phyloP scores from a whole-genome alignment of 148 eudicot species.

The Arctostaphylos glauca region DNA sequence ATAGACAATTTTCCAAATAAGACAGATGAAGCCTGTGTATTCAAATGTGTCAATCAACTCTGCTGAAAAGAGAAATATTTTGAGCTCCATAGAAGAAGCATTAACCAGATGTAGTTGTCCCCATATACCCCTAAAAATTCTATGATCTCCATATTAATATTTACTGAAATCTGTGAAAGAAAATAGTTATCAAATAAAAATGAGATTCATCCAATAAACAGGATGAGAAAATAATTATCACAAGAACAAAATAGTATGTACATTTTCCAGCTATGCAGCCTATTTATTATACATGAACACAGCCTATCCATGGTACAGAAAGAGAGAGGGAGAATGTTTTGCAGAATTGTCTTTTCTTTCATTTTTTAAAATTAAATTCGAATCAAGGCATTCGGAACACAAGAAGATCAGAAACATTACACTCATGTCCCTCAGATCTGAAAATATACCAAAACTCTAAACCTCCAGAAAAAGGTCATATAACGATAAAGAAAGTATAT shows the following conservation, averaged over 20 bases:
- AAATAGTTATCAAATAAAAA: background rate
- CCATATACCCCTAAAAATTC: background rate
- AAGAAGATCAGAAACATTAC: background rate
- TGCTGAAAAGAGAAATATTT: background rate
- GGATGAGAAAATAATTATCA: background rate
- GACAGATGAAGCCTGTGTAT: background rate
- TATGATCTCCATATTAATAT: background rate
- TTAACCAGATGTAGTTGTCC: background rate
- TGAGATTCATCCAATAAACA: background rate
- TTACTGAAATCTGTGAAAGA: too few species aligned
- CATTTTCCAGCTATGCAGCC: background rate
- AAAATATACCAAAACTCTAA: constrained; percentile 5
- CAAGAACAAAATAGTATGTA: background rate
- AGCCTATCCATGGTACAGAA: background rate
- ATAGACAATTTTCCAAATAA: background rate
- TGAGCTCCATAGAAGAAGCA: background rate
- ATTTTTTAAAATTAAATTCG: background rate
- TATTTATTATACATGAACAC: background rate
- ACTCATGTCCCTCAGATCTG: constrained; percentile 6
- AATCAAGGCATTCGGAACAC: background rate
- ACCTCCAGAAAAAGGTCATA: background rate
- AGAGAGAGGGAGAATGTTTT: background rate
- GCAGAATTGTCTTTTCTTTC: background rate
- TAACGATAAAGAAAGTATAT: background rate
- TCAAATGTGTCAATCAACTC: background rate